A percentile compares a stretch with the other conserved stretches of the same genome.
Evolutionary conservation across 139 green algal genomes (phyloP).

Genomic region (Desmodesmus armatus): DNA sequence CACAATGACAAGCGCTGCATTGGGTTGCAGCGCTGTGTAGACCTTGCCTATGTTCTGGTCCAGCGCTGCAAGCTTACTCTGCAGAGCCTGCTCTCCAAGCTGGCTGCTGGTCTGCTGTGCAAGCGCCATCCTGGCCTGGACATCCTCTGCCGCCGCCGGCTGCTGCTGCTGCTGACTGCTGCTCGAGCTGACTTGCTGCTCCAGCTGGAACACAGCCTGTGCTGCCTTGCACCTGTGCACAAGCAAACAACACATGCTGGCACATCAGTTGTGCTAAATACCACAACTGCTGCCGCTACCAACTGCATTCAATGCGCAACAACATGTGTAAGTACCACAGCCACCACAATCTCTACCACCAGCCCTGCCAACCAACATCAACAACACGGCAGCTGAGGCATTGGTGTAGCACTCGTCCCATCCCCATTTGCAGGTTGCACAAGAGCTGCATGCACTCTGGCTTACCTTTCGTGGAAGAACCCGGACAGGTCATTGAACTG

Average conservation of each 20-base stretch:
- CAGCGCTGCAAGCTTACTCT: conserved; percentile 44
- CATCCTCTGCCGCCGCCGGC: not conserved
- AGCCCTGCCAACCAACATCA: not conserved
- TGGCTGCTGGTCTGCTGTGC: not conserved
- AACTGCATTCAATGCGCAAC: not conserved
- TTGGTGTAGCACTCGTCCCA: not conserved
- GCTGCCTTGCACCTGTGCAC: conserved; percentile 9
- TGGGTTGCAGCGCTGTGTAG: conserved; percentile 54
- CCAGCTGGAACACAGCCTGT: not conserved
- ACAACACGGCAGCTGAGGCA: not conserved
- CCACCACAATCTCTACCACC: not conserved
- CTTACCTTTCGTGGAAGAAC: conserved; percentile 51
- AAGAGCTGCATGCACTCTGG: not conserved
- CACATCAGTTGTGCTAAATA: not conserved
- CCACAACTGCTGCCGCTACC: not conserved
- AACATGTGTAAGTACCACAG: not conserved
- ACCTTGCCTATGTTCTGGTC: conserved; percentile 61
- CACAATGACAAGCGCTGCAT: conserved; percentile 72
- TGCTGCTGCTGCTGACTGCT: not conserved
- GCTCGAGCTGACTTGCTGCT: not conserved
- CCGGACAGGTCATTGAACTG: conserved; percentile 60
- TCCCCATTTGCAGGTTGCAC: not conserved
- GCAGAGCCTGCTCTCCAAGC: conserved; percentile 18
- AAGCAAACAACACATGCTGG: not conserved
- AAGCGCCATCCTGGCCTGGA: not conserved